Base-by-base conservation (phyloP, 176 grass and related monocot species). In the Pontederia paniculata region DNA sequence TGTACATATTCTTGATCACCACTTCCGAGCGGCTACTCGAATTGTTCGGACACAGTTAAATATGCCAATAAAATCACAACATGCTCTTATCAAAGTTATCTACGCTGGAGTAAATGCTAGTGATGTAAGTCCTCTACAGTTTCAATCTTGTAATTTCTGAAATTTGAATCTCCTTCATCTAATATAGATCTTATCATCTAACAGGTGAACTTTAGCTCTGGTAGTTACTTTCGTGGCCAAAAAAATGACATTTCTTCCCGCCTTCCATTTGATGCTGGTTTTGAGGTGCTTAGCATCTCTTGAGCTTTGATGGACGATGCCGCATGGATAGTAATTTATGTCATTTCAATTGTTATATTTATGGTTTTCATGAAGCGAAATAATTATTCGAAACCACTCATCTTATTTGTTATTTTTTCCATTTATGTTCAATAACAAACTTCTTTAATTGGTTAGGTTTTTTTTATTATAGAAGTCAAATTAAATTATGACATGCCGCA, bases 41-140 rank as follows among this genome's bases (percentile, higher is more conserved):
- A 54, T 91, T 75, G 72, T 84, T 66, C 60, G 65, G 61, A 82
- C 74, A 46, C 74, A 61, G 23, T 66, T 91, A 72, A 98, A 66
- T 56, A 74, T 88, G 52, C 93, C 87, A 48, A 72, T 98, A 54
- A 76, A 91, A 62, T 69, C 83, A 71, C 47, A 88, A 53, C 73
- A 67, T 82, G 87, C 83, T 66, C 44, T 91, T 45, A 75, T 98
- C 70, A 98, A 98, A 80, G 71, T 98, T 71, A 78, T 98, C 77
- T 98, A 91, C 23, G 83, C 93, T 77, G 87, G 93, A 18, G 93
- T 98, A 59, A 98, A 98, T 98, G 93, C 93, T 58, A 98, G 93
- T 80, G 93, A 98, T 75, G 93, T 98, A 88, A 82, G 93, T 71
- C 45, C 58, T 52, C 70, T 2, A 9, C 55, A 45, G 23, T 48